Conservation (phyloP, 2,329 filamentous ascomycete species). For the Massarina eburnea region DNA sequence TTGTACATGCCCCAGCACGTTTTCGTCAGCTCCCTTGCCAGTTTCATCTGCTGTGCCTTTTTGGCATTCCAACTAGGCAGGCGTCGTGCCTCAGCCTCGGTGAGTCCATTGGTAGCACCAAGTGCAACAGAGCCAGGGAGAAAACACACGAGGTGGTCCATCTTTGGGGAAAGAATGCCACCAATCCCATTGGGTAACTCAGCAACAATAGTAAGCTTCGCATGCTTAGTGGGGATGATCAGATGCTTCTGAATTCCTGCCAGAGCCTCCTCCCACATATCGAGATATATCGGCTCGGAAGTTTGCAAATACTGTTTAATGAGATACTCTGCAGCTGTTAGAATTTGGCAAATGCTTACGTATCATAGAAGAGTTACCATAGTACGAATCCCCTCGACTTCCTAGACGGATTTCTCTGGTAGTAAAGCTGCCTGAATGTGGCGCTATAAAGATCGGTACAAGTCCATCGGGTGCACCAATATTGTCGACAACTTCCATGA, state of each 20-base stretch:
- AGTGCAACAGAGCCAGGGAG: constrained; percentile 94
- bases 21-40: constrained; percentile 88
- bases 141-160: constrained; percentile 98
- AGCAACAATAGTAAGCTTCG: constrained; percentile 82
- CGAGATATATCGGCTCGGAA: constrained; percentile 81
- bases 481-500: constrained; percentile 86
- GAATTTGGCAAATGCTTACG: background rate
- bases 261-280: constrained; percentile 90
- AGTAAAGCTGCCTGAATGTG: constrained; percentile 74
- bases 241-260: constrained; percentile 87
- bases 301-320: constrained; percentile 99
- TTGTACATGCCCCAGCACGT: constrained; percentile 99
- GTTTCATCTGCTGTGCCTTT: constrained; percentile 82
- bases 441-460: constrained; percentile 86
- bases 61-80: constrained; percentile 69
- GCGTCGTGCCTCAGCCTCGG: constrained; percentile 73
- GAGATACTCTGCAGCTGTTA: constrained; percentile 67
- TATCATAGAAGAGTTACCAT: constrained; percentile 44
- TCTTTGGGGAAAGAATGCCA: constrained; percentile 73
- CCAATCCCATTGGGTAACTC: constrained; percentile 77
- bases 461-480: constrained; percentile 78
- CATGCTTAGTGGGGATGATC: constrained; percentile 79
- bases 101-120: constrained; percentile 76
- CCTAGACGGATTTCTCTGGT: constrained; percentile 87
- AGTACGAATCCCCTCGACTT: constrained; percentile 94